phyloP scores from a whole-genome alignment of 192 early-diverging fungal genomes.

The Allomyces macrogynus region DNA sequence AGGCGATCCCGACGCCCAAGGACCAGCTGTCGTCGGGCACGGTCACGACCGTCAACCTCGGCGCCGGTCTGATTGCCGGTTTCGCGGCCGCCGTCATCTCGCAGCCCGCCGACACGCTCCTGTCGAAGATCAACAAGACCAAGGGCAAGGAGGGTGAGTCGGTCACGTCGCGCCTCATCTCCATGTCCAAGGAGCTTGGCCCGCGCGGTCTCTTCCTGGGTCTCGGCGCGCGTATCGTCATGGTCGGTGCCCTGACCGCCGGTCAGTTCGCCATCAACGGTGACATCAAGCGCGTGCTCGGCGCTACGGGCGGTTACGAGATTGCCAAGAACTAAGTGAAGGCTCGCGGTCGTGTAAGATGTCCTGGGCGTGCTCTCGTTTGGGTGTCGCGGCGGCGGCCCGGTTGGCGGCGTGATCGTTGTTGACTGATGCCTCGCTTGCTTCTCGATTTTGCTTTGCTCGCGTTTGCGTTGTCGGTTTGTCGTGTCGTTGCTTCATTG shows the following conservation, averaged over 20 bases:
- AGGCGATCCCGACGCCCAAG: slow-evolving; percentile 16
- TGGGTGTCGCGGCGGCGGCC: no score
- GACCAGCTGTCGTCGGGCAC: slow-evolving; percentile 17
- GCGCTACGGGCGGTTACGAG: slow-evolving; percentile 35
- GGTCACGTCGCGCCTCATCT: slow-evolving; percentile 28
- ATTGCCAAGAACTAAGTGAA: slow-evolving; percentile 17
- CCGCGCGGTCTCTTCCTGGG: slow-evolving; percentile 34
- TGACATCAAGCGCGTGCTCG: slow-evolving; percentile 37
- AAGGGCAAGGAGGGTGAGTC: slow-evolving; percentile 35
- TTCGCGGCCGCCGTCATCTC: slow-evolving; percentile 42
- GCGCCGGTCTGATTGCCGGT: slow-evolving; percentile 43
- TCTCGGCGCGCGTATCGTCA: slow-evolving; percentile 42
- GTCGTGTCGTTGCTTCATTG: no score
- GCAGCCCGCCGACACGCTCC: slow-evolving; percentile 45
- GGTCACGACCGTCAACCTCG: slow-evolving; percentile 27
- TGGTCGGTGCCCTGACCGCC: slow-evolving; percentile 44
- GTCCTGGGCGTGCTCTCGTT: no score
- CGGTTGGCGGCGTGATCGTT: no score
- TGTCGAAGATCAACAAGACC: slow-evolving; percentile 53
- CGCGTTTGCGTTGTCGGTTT: no score
- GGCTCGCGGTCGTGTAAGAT: no score
- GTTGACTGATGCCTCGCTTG: no score
- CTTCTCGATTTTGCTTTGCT: no score
- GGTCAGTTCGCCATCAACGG: slow-evolving; percentile 46
- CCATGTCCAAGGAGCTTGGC: slow-evolving; percentile 30